phyloP scores from a whole-genome alignment of 768 basidiomycete genomes.

The Boletus rubropictus region DNA sequence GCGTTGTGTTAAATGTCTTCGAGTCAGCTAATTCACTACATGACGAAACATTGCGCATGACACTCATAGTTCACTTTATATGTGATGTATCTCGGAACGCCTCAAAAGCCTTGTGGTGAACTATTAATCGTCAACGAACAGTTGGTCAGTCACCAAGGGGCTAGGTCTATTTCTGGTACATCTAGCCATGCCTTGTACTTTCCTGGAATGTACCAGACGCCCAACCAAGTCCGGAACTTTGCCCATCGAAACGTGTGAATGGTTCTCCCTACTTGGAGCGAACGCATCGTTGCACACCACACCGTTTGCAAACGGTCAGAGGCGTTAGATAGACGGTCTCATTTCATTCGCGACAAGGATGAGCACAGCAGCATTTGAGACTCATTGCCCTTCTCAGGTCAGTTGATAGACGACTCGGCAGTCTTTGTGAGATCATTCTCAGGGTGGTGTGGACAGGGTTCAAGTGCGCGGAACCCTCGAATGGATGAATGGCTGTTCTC shows the following conservation, averaged over 20 bases:
- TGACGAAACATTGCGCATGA: background rate
- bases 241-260: conserved; percentile 3
- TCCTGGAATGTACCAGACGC: background rate
- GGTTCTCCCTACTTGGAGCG: background rate
- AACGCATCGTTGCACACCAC: background rate
- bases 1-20: background rate
- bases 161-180: background rate
- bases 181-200: background rate
- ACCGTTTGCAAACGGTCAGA: background rate
- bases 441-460: too few species aligned
- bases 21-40: background rate
- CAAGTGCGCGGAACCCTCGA: background rate
- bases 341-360: background rate
- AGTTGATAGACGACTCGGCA: background rate
- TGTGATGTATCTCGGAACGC: background rate
- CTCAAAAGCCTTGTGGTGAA: background rate
- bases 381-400: background rate
- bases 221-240: background rate
- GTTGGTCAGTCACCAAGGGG: too few species aligned
- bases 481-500: background rate
- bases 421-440: background rate
- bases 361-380: background rate
- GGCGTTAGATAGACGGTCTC: background rate
- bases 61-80: background rate
- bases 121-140: background rate